Base-by-base conservation (phyloP, 495 filamentous ascomycete genomes). In the Podospora bellae-mahoneyi region DNA sequence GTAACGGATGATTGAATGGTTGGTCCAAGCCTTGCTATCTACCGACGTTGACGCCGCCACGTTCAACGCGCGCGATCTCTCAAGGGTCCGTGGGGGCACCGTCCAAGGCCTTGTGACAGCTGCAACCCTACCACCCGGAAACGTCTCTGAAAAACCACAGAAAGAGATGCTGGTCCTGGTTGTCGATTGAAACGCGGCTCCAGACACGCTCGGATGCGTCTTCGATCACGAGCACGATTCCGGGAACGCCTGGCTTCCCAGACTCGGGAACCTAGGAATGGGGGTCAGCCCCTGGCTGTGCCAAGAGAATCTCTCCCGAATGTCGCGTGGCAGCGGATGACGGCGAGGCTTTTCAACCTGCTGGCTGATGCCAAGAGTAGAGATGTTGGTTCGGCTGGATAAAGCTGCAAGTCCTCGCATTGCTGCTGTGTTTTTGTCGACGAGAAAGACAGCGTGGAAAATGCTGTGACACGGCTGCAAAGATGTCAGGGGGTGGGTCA, bases 201-300 rank as follows among this genome's bases (percentile, higher is more conserved):
- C 18, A 62, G 60, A 62, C 60, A 62, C 60, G 60, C 60, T 34
- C 60, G 60, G 59, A 61, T 61, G 54, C 5, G 54, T 18, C 23
- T 23, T 57, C 59, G 5, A 61, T 26, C 59, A 26, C 20, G 27
- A 61, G n/a, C 59, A 26, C 5, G 27, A 61, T 9, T 16, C 15
- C 27, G 20, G 20, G 59, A 57, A 57, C 9, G 20, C 5, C 5
- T 57, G 54, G 18, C 54, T 57, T 57, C 15, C 54, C 16, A 57
- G 20, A 18, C 5, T n/a, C 16, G 23, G 23, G 23, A 23, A 23
- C 23, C 20, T 23, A 23, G 23, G 23, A 1, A 23, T 23, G 23
- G 23, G 23, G 23, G 23, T n/a, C 20, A 57, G 20, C 18, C 30
- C 30, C 30, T 32, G 30, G 30, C 30, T 32, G 30, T 32, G 30